phyloP scores from a whole-genome alignment of 2,329 filamentous ascomycete genomes.

The Grosmannia huntii region DNA sequence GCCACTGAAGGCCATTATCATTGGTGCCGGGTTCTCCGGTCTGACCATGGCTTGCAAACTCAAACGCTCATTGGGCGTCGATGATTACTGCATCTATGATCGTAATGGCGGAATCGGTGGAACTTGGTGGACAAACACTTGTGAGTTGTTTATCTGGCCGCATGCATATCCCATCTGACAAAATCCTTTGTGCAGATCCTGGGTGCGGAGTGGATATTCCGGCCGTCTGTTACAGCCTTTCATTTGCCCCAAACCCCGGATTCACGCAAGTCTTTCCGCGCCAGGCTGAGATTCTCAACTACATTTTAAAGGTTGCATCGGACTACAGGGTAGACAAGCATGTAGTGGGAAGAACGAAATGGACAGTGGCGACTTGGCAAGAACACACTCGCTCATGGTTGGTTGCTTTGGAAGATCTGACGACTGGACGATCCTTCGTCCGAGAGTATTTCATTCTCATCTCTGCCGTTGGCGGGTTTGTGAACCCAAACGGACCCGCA shows the following conservation, averaged over 20 bases:
- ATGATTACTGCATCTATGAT: background rate
- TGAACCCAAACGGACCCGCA: background rate
- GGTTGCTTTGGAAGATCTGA: background rate
- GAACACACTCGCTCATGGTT: background rate
- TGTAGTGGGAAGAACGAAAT: background rate
- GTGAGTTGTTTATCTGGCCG: background rate
- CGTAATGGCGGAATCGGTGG: background rate
- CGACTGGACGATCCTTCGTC: background rate
- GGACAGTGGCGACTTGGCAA: background rate
- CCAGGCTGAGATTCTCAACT: background rate
- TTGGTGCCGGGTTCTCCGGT: background rate
- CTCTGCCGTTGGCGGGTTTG: background rate
- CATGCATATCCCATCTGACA: background rate
- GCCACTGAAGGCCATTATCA: background rate
- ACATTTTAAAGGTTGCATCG: background rate
- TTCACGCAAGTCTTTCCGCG: background rate
- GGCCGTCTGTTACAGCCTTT: background rate
- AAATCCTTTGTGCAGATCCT: background rate
- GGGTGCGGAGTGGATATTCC: background rate
- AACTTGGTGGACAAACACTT: background rate
- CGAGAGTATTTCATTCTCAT: background rate
- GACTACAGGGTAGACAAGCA: background rate
- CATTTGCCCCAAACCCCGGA: background rate
- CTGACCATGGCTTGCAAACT: background rate
- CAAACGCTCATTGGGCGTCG: background rate